Evolutionary conservation across 1,284 basidiomycete genomes (phyloP).

Genomic region (Ustilago hordei): DNA sequence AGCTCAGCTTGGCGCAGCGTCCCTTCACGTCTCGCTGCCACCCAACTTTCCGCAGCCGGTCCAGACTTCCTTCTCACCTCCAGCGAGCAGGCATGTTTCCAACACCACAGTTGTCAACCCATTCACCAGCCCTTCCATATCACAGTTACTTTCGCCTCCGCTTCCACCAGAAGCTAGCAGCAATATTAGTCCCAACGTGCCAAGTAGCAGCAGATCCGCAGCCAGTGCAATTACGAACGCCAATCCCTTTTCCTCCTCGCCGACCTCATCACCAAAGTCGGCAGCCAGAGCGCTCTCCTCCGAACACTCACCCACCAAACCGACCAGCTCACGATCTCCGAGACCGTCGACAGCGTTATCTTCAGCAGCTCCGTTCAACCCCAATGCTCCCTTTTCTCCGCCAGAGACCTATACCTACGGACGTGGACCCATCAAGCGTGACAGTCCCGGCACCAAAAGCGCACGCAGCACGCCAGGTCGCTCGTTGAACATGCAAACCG

Average conservation of each 20-base stretch:
- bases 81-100: conserved; percentile 27
- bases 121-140: conserved; percentile 41
- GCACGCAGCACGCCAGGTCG: conserved; percentile 53
- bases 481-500: conserved; percentile 25
- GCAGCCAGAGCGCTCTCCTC: conserved; percentile 1
- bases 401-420: conserved; percentile 42
- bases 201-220: conserved; percentile 1
- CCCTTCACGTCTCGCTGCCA: conserved; percentile 57
- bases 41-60: conserved; percentile 56
- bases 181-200: neutral
- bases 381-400: conserved; percentile 38
- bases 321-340: conserved; percentile 12
- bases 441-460: conserved; percentile 44
- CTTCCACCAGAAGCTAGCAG: conserved; percentile 17
- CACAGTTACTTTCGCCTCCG: conserved; percentile 39
- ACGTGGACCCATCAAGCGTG: conserved; percentile 29
- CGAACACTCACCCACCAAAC: conserved; percentile 18
- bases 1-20: conserved; percentile 29
- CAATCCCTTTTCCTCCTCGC: conserved; percentile 2
- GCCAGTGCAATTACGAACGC: neutral
- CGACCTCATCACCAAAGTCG: neutral
- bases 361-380: conserved; percentile 16
- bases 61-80: conserved; percentile 58
- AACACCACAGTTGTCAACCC: conserved; percentile 27
- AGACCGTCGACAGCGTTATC: neutral